Percentiles rank a stretch among this genome's conserved stretches.
phyloP scores from a whole-genome alignment of 2,329 filamentous ascomycete species.

The Madurella mycetomatis region DNA sequence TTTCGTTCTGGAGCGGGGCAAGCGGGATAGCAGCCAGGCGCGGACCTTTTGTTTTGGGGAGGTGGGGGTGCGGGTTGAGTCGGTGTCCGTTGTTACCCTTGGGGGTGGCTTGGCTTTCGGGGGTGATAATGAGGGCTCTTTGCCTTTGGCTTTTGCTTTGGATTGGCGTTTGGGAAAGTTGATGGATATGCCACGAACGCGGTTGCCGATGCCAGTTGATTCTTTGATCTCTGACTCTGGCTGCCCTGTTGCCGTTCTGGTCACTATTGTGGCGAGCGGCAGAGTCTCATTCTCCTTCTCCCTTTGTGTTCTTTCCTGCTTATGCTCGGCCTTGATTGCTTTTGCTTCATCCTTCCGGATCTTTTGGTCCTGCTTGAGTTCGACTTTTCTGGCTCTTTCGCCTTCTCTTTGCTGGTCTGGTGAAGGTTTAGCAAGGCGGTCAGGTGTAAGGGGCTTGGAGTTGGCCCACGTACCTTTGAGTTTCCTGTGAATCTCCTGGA shows the following conservation, averaged over 20 bases:
- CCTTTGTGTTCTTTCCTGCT: constrained; percentile 45
- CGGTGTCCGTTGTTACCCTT: constrained; percentile 7
- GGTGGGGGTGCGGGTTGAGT: not conserved
- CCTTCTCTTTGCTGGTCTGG: constrained; percentile 44
- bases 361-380: constrained; percentile 55
- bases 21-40: constrained; percentile 42
- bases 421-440: constrained; percentile 15
- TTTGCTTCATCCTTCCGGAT: constrained; percentile 39
- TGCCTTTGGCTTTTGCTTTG: constrained; percentile 16
- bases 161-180: constrained; percentile 17
- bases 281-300: constrained; percentile 9
- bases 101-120: constrained; percentile 10
- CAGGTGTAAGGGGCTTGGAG: not conserved
- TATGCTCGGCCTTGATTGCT: constrained; percentile 44
- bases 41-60: constrained; percentile 33
- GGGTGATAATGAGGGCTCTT: not conserved
- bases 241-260: not conserved
- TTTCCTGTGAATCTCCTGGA: constrained; percentile 50
- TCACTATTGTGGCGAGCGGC: not conserved
- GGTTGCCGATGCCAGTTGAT: constrained; percentile 2
- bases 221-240: not conserved
- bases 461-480: constrained; percentile 51
- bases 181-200: constrained; percentile 18
- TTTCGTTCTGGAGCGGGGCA: constrained; percentile 32
- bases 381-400: constrained; percentile 36